phyloP scores from a whole-genome alignment of 2,329 filamentous ascomycete species.

The Pestalotiopsis sp. region DNA sequence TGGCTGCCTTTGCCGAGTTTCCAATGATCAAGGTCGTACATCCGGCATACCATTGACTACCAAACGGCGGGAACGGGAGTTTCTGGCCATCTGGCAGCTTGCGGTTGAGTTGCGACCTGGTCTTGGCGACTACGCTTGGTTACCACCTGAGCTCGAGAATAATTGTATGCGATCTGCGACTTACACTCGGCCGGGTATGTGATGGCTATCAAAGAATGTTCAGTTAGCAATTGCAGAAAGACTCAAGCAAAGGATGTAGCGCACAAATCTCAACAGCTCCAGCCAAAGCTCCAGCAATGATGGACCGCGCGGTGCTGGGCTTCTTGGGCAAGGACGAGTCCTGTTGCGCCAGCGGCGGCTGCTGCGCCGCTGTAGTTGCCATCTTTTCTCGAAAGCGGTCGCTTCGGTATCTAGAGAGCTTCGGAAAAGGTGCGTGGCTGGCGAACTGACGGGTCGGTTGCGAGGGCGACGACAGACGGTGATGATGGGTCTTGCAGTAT shows the following conservation, averaged over 20 bases:
- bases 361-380: conserved; percentile 17
- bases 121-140: conserved; percentile 76
- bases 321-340: conserved; percentile 41
- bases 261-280: conserved; percentile 92
- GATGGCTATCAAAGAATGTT: conserved; percentile 55
- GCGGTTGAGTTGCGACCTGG: conserved; percentile 88
- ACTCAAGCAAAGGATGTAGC: conserved; percentile 28
- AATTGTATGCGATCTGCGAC: conserved; percentile 18
- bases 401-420: background rate
- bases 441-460: background rate
- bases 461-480: background rate
- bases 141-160: conserved; percentile 4
- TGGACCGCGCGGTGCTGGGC: conserved; percentile 83
- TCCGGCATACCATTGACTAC: conserved; percentile 93
- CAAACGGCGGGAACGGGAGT: conserved; percentile 93
- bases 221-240: background rate
- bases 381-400: conserved; percentile 4
- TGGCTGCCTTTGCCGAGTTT: conserved; percentile 94
- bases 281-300: conserved; percentile 90
- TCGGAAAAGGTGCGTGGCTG: background rate
- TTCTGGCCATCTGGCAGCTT: conserved; percentile 81
- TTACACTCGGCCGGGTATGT: conserved; percentile 80
- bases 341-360: conserved; percentile 1
- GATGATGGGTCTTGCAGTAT: background rate
- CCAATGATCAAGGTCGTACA: conserved; percentile 97